These are phyloP conservation scores for Coemansia sp. DNA, from an alignment of 192 early-diverging fungal genomes.

Conservation along the genomic window DNA sequence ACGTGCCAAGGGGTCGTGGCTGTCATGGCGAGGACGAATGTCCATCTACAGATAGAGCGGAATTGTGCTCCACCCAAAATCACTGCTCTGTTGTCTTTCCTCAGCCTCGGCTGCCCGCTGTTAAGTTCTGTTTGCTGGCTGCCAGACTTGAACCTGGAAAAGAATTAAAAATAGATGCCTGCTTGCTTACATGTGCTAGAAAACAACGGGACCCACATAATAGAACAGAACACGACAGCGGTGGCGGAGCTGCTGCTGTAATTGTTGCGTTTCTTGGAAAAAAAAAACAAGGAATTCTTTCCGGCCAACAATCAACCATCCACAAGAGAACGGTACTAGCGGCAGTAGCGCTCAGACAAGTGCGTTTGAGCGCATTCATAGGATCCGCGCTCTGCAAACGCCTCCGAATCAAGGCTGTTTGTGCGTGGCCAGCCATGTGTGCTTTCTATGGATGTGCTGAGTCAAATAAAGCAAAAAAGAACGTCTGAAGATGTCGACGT, in stretches of 20 bases:
- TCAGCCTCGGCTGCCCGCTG: background rate
- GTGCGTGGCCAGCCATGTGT: background rate
- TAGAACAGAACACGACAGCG: background rate
- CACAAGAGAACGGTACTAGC: background rate
- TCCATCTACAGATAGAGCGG: background rate
- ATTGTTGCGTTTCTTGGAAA: background rate
- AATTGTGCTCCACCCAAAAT: background rate
- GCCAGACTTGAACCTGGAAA: background rate
- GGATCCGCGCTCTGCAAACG: background rate
- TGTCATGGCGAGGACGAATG: too few species aligned
- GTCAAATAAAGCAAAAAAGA: background rate
- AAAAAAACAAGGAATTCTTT: background rate
- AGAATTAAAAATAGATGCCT: background rate
- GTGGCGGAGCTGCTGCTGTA: conserved; percentile 16
- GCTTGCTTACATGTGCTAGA: too few species aligned
- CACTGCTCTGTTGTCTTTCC: background rate
- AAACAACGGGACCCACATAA: background rate
- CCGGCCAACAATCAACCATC: background rate
- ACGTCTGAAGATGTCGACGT: too few species aligned
- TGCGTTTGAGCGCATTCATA: background rate
- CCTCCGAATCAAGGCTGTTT: background rate
- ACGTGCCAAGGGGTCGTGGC: too few species aligned
- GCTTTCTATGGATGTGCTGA: background rate
- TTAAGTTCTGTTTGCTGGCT: background rate
- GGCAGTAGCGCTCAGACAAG: background rate